These are phyloP conservation scores for Leptomonas pyrrhocoris DNA, from an alignment of 208 protist genomes.

Conservation along the genomic window DNA sequence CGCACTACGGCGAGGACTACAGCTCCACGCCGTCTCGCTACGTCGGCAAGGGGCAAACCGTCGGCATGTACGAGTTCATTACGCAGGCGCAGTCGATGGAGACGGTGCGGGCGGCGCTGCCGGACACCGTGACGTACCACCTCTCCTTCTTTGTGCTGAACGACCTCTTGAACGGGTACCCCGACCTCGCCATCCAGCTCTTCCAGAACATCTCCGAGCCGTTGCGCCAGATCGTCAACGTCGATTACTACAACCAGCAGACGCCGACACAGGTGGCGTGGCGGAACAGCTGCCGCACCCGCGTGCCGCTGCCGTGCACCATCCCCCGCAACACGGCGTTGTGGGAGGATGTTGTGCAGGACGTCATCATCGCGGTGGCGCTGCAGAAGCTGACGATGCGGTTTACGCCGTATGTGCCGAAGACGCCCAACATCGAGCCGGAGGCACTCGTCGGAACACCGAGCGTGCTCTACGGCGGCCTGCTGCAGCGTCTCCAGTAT, in stretches of 20 bases:
- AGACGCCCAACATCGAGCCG: constrained; percentile 12
- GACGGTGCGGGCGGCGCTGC: constrained; percentile 71
- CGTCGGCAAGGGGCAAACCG: constrained; percentile 60
- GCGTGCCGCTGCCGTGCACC: constrained; percentile 41
- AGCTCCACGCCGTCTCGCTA: constrained; percentile 59
- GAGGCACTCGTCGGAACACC: constrained; percentile 22
- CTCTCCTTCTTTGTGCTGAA: constrained; percentile 70
- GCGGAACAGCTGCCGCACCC: constrained; percentile 56
- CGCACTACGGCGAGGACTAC: constrained; percentile 53
- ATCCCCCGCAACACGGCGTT: constrained; percentile 41
- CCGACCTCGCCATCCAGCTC: constrained; percentile 78
- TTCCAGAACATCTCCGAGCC: constrained; percentile 81
- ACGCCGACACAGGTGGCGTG: constrained; percentile 34
- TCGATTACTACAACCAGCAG: constrained; percentile 66
- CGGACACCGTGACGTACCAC: constrained; percentile 80
- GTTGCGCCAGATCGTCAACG: constrained; percentile 60
- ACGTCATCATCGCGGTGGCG: constrained; percentile 49
- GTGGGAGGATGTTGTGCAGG: constrained; percentile 72
- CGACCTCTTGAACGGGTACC: constrained; percentile 74
- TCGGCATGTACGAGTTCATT: constrained; percentile 86
- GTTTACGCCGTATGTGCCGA: constrained; percentile 51
- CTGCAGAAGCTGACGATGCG: constrained; percentile 58
- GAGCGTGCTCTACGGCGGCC: constrained; percentile 26
- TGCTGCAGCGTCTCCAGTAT: constrained; percentile 27
- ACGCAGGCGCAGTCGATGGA: constrained; percentile 65